Evolutionary conservation across 2,329 filamentous ascomycete genomes (phyloP), one percentile per base, ranked within the genome.

Genomic region (Trematosphaeria pertusa): DNA sequence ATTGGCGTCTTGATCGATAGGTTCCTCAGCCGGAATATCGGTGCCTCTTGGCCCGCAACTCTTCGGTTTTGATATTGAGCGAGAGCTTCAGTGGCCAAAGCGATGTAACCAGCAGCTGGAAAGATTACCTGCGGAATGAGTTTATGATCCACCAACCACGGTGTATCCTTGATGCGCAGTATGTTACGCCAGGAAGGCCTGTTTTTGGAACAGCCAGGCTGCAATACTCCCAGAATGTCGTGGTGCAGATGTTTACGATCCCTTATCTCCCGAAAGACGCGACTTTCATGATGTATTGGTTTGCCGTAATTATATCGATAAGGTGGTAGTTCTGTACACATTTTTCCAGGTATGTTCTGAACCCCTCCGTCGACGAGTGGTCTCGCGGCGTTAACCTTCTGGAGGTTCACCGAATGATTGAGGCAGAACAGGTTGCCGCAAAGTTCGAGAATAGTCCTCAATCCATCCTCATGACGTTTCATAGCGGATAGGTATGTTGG

Each of bases 131-230:
- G 41, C 19, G 50, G 49, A 4, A 22, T 30, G 18, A 67, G 39
- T 3, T 34, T 63, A 50, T 82, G 76, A 30, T 77, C 74, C 0
- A 53, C 48, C 2, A 79, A 38, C 78, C 78, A 81, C 0, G 74
- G 70, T 0, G 69, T 48, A 22, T 78, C 65, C 0, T 62, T 55
- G 0, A 73, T 36, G 3, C 62, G 57, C 2, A 79, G 50, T 3
- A 51, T 21, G 21, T 50, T 45, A n/a, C 32, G 32, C 36, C 34
- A 52, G 3, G 21, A 12, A 2, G 24, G 43, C 5, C 30, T 11
- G 5, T 15, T 12, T 17, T 7, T n/a, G 5, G 33, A 21, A 14
- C 8, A 35, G 24, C 24, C 47, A 10, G 33, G 17, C 11, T 28
- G 26, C 9, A 12, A 18, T 3, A 20, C 11, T 4, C 46, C 50